Evolutionary conservation across 2,329 filamentous ascomycete genomes (phyloP), one percentile per base, ranked within the genome.

Genomic region (Penicillium palitans): DNA sequence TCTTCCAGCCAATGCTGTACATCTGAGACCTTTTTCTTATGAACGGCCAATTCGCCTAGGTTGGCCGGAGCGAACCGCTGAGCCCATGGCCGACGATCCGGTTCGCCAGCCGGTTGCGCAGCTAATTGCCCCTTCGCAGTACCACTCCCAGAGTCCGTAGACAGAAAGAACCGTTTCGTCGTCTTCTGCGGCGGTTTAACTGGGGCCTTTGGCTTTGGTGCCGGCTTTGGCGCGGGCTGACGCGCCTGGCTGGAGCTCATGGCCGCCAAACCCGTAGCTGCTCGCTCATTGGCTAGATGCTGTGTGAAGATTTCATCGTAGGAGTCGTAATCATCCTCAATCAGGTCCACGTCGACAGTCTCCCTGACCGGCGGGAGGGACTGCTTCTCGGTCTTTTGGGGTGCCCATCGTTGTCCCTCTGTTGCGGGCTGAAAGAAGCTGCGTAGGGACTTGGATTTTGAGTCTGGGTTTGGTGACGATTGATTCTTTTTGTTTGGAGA

Each of bases 1-100:
- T 88, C 85, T 44, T 90, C 85, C 35, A 99, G 78, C 93, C 95
- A 98, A 58, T 78, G 82, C 58, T 87, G 85, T 46, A 98, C 93
- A 76, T 98, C 93, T 2, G 85, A 78, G 6, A 98, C 90, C 74
- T 99, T 99, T 68, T 86, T 95, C 79, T 96, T 97, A 74, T 99
- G 93, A 19, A 99, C 93, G 0, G 90, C 93, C 46, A 99, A 80
- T 76, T 98, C 93, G 17, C 92, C 87, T 13, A 97, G 74, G 65
- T 84, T 89, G 3, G 74, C 69, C 0, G 93, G 93, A 2, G 85
- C 87, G 74, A 91, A 98, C 65, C 87, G 86, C 66, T 97, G 93
- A 17, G 90, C 90, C 93, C 93, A 98, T 3, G 93, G 92, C 52
- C 89, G 84, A 49, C 81, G 76, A 64, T 91, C 88, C 37, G 31